Evolutionary conservation across 208 protist genomes (phyloP).

Genomic region (Jaenimonas drosophilae): DNA sequence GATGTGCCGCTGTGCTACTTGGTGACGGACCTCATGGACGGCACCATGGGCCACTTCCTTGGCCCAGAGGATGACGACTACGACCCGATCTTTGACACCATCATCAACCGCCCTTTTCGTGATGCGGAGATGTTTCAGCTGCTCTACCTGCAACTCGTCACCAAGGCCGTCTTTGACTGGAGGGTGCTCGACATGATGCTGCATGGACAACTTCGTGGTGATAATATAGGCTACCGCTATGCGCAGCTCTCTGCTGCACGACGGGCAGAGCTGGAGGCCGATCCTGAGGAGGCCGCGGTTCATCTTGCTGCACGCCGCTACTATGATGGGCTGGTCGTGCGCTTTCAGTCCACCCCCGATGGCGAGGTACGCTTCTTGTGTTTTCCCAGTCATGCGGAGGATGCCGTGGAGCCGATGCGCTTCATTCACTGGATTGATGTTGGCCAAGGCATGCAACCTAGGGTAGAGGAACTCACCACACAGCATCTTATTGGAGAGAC

Average conservation of each 20-base stretch:
- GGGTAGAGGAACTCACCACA: slow-evolving; percentile 28
- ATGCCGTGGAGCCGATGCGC: slow-evolving; percentile 17
- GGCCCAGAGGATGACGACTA: slow-evolving; percentile 61
- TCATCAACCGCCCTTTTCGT: slow-evolving; percentile 58
- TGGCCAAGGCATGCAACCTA: slow-evolving; percentile 71
- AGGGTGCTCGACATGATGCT: slow-evolving; percentile 79
- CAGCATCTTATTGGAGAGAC: slow-evolving; percentile 62
- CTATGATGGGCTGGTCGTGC: slow-evolving; percentile 52
- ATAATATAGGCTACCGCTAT: slow-evolving; percentile 72
- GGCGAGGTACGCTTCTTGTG: slow-evolving; percentile 39
- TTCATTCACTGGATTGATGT: slow-evolving; percentile 82
- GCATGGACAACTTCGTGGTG: slow-evolving; percentile 72
- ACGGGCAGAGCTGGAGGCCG: slow-evolving; percentile 1
- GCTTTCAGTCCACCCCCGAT: slow-evolving; percentile 31
- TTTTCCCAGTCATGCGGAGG: slow-evolving; percentile 23
- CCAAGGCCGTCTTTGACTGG: slow-evolving; percentile 67
- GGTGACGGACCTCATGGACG: slow-evolving; percentile 76
- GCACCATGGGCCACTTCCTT: slow-evolving; percentile 74
- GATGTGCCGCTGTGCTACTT: slow-evolving; percentile 67
- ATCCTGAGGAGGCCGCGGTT: slow-evolving; percentile 7
- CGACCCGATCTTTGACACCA: slow-evolving; percentile 73
- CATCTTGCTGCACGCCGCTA: slow-evolving; percentile 4
- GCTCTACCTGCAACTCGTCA: slow-evolving; percentile 60
- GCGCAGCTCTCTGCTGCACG: slow-evolving; percentile 8
- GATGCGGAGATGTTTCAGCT: slow-evolving; percentile 80